Conservation (phyloP, 495 filamentous ascomycete species). For the Talaromyces thailandensis region DNA sequence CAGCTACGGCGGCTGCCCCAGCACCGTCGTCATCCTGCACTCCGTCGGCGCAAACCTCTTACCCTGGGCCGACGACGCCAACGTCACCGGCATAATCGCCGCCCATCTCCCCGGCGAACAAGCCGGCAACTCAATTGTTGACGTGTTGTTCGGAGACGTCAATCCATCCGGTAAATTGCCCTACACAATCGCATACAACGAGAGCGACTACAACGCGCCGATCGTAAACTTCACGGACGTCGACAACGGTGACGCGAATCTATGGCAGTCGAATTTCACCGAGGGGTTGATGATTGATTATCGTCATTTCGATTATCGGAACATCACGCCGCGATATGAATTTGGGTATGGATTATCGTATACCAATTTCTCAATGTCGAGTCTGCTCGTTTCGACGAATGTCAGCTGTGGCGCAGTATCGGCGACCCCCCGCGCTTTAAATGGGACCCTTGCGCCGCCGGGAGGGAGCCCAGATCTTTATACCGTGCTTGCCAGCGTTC, state of each 20-base stretch:
- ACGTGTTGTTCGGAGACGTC: conserved; percentile 48
- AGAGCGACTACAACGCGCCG: conserved; percentile 50
- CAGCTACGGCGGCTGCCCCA: conserved; percentile 26
- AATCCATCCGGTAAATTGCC: conserved; percentile 41
- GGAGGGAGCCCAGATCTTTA: conserved; percentile 50
- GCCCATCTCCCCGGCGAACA: conserved; percentile 48
- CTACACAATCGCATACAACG: conserved; percentile 49
- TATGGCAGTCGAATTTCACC: conserved; percentile 35
- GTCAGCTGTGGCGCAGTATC: not conserved
- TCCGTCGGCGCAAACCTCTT: conserved; percentile 16
- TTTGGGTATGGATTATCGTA: conserved; percentile 7
- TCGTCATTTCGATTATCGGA: conserved; percentile 52
- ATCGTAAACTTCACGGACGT: conserved; percentile 56
- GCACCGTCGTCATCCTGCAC: conserved; percentile 35
- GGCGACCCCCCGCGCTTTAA: not conserved
- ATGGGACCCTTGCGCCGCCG: not conserved
- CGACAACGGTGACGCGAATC: conserved; percentile 50
- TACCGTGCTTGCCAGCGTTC: conserved; percentile 40
- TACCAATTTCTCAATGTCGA: conserved; percentile 5
- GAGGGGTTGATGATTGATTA: conserved; percentile 72
- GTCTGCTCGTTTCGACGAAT: not conserved
- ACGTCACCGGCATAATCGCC: conserved; percentile 48
- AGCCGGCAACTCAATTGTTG: conserved; percentile 43
- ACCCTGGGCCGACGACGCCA: conserved; percentile 38
- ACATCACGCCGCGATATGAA: conserved; percentile 1